These are phyloP conservation scores for Podospora tetraspora DNA, from an alignment of 495 filamentous ascomycete genomes.

Conservation along the genomic window DNA sequence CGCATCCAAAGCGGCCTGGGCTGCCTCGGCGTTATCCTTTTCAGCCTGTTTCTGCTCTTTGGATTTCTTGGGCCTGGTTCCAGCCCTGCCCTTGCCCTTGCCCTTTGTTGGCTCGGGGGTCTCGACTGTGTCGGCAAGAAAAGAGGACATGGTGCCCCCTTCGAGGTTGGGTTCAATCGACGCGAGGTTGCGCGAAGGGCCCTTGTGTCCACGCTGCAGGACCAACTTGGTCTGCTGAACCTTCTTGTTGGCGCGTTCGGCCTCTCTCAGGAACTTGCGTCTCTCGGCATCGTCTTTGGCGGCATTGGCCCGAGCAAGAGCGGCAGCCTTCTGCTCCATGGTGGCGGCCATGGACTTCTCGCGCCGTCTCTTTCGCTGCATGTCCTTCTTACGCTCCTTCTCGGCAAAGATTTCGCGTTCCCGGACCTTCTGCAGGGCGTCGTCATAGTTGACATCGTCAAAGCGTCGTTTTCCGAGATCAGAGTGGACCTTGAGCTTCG, in stretches of 20 bases:
- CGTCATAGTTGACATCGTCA: constrained; percentile 47
- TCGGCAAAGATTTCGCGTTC: constrained; percentile 86
- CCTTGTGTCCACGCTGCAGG: constrained; percentile 74
- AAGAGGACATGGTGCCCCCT: constrained; percentile 81
- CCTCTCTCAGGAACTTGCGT: constrained; percentile 69
- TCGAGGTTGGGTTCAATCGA: constrained; percentile 77
- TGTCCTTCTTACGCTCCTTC: constrained; percentile 99
- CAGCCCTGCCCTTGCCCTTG: constrained; percentile 62
- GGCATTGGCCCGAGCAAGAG: constrained; percentile 65
- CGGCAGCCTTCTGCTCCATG: constrained; percentile 77
- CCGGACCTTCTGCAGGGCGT: constrained; percentile 78
- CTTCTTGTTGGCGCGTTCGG: constrained; percentile 80
- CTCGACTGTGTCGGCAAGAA: constrained; percentile 62
- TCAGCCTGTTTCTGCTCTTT: constrained; percentile 97
- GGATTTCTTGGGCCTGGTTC: constrained; percentile 72
- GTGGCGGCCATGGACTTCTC: constrained; percentile 90
- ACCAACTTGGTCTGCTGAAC: constrained; percentile 76
- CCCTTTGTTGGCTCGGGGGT: constrained; percentile 45
- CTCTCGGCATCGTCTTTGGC: constrained; percentile 75
- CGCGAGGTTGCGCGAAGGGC: constrained; percentile 71
- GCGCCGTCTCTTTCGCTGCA: constrained; percentile 94
- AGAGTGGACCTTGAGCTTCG: constrained; percentile 43
- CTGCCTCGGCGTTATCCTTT: constrained; percentile 86
- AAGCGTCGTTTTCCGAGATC: constrained; percentile 47
- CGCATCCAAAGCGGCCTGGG: constrained; percentile 75